These are phyloP conservation scores for Cystobasidium slooffiae DNA, from an alignment of 1,284 basidiomycete species.

Conservation along the genomic window DNA sequence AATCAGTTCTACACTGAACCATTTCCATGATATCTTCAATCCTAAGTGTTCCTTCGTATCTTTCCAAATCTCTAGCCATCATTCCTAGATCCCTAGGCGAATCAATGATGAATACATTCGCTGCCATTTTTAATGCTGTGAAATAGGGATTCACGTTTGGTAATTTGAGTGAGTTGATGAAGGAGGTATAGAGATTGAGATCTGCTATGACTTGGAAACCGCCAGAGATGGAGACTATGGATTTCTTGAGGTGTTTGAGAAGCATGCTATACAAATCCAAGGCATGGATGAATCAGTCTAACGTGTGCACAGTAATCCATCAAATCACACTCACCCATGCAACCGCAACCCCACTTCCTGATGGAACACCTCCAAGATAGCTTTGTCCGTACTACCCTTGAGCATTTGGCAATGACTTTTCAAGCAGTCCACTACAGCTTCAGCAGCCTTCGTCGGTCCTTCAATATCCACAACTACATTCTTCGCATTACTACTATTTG, in stretches of 20 bases:
- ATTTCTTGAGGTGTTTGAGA: slow-evolving; percentile 94
- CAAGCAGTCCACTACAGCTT: slow-evolving; percentile 80
- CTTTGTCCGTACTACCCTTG: slow-evolving; percentile 90
- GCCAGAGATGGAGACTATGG: slow-evolving; percentile 90
- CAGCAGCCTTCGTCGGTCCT: slow-evolving; percentile 82
- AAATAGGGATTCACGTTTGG: slow-evolving; percentile 77
- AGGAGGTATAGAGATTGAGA: slow-evolving; percentile 87
- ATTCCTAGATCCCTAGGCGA: slow-evolving; percentile 80
- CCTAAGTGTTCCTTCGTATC: slow-evolving; percentile 88
- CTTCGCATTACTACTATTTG: slow-evolving; percentile 29
- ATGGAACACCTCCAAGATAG: slow-evolving; percentile 95
- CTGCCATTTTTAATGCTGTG: slow-evolving; percentile 91
- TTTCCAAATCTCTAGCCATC: slow-evolving; percentile 89
- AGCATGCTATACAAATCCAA: slow-evolving; percentile 67
- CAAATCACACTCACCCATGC: slow-evolving; percentile 68
- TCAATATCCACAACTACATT: slow-evolving; percentile 50
- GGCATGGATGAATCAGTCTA: background rate
- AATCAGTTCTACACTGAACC: slow-evolving; percentile 73
- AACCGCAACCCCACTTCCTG: slow-evolving; percentile 93
- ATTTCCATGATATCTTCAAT: slow-evolving; percentile 76
- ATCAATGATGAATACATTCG: slow-evolving; percentile 82
- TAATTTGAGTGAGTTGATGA: slow-evolving; percentile 77
- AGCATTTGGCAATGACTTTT: slow-evolving; percentile 87
- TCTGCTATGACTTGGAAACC: slow-evolving; percentile 97
- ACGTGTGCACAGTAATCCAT: background rate